These are phyloP conservation scores for Protoeuglena noctilucae DNA, from an alignment of 139 green algal genomes.

Conservation along the genomic window DNA sequence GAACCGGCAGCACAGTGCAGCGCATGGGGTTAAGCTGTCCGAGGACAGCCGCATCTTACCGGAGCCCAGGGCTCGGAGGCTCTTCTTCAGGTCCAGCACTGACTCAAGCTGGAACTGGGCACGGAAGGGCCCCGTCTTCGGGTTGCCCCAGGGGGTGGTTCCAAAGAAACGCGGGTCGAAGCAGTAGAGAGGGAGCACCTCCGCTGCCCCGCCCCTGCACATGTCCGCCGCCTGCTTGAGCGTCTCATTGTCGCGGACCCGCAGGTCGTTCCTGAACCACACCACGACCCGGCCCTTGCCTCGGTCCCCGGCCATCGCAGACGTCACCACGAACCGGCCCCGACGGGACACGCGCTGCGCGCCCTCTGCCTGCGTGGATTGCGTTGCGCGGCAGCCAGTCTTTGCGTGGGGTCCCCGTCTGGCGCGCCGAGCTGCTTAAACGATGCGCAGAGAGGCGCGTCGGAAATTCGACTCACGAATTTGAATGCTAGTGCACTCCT, in stretches of 20 bases:
- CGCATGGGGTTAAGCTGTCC: neutral
- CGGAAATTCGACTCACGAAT: too few relatives aligned
- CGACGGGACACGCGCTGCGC: too few relatives aligned
- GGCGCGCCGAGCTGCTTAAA: too few relatives aligned
- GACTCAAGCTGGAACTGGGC: slow-evolving; percentile 70
- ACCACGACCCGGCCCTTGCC: slow-evolving; percentile 35
- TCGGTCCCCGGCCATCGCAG: too few relatives aligned
- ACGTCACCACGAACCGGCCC: too few relatives aligned
- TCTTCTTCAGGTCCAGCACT: slow-evolving; percentile 55
- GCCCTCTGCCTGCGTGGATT: too few relatives aligned
- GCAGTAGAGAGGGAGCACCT: slow-evolving; percentile 80
- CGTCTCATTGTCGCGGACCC: slow-evolving; percentile 64
- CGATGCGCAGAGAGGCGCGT: too few relatives aligned
- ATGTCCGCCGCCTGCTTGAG: slow-evolving; percentile 40
- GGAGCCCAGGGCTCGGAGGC: slow-evolving; percentile 3
- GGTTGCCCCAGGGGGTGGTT: slow-evolving; percentile 21
- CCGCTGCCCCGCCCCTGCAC: neutral
- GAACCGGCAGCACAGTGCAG: neutral
- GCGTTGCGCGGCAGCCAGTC: too few relatives aligned
- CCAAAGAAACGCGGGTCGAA: slow-evolving; percentile 72
- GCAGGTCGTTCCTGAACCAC: slow-evolving; percentile 84
- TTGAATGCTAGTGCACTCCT: too few relatives aligned
- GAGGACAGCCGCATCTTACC: neutral
- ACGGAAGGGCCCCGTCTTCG: slow-evolving; percentile 46
- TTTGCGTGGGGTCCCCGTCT: too few relatives aligned